These are phyloP conservation scores for Pyrus hybrid DNA, from an alignment of 331 rosid species.

Conservation along the genomic window DNA sequence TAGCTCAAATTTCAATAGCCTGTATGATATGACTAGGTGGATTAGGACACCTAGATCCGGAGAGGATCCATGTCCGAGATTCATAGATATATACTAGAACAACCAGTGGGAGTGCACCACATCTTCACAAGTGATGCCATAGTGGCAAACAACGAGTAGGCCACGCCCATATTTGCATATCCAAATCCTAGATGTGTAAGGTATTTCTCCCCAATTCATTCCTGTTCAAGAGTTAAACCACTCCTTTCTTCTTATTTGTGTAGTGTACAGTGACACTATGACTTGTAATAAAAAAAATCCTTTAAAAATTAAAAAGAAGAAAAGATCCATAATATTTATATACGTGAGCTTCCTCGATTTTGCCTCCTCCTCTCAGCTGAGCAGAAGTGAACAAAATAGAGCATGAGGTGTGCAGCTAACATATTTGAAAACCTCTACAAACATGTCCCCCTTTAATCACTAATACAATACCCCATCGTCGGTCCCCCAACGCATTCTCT, in stretches of 20 bases:
- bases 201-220: no score
- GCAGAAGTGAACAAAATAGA: not conserved
- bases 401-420: constrained; percentile 26
- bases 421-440: not conserved
- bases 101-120: not conserved
- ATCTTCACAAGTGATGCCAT: not conserved
- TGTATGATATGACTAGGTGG: no score
- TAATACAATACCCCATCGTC: not conserved
- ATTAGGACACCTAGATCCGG: no score
- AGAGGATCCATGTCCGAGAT: no score
- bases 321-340: not conserved
- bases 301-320: no score
- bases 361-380: constrained; percentile 20
- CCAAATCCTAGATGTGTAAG: no score
- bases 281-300: no score
- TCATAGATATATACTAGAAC: no score
- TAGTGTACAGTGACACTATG: no score
- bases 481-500: constrained; percentile 38
- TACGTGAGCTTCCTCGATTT: constrained; percentile 40
- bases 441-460: constrained; percentile 18
- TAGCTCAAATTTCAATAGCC: no score
- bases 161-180: not conserved
- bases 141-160: not conserved
- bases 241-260: no score
- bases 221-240: no score